A percentile compares a stretch with the other conserved stretches of the same genome.
phyloP scores from a whole-genome alignment of 768 basidiomycete genomes.

The Calocera cornea region DNA sequence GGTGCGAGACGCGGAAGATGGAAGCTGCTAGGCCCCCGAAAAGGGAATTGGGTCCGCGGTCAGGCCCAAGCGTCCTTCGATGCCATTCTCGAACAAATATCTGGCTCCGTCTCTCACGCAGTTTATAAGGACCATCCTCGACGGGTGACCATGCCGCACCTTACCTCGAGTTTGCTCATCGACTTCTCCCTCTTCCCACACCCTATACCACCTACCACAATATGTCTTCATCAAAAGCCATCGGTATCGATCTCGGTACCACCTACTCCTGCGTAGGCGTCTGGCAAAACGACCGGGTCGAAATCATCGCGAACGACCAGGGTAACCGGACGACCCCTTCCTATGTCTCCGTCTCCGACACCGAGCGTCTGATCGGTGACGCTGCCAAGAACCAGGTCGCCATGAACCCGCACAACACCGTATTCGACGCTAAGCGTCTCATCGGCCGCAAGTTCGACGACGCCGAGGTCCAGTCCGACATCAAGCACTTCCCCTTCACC shows the following conservation, averaged over 20 bases:
- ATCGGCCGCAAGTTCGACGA: slow-evolving; percentile 34
- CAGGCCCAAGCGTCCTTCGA: slow-evolving; percentile 5
- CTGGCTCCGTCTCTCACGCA: not conserved
- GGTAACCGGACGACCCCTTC: slow-evolving; percentile 53
- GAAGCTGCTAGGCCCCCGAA: slow-evolving; percentile 1
- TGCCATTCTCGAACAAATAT: slow-evolving; percentile 6
- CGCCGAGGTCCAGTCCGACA: slow-evolving; percentile 35
- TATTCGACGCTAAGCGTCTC: slow-evolving; percentile 33
- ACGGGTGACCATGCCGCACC: not conserved
- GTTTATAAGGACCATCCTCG: not conserved
- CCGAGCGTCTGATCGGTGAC: slow-evolving; percentile 34
- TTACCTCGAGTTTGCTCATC: not conserved
- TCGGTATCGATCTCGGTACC: slow-evolving; percentile 30
- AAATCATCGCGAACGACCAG: slow-evolving; percentile 44
- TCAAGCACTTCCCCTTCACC: slow-evolving; percentile 40
- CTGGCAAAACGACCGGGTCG: slow-evolving; percentile 46
- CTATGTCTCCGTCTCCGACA: slow-evolving; percentile 47
- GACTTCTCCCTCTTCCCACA: not conserved
- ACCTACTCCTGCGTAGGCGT: slow-evolving; percentile 38
- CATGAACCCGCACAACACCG: slow-evolving; percentile 34
- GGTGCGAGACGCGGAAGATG: not conserved
- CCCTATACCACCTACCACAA: not conserved
- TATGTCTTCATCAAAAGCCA: slow-evolving; percentile 6
- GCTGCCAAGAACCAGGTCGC: slow-evolving; percentile 36
- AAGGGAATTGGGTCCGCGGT: not conserved